A percentile compares a stretch with the other conserved stretches of the same genome.
phyloP scores from a whole-genome alignment of 768 basidiomycete species.

The Gloeophyllum trabeum region DNA sequence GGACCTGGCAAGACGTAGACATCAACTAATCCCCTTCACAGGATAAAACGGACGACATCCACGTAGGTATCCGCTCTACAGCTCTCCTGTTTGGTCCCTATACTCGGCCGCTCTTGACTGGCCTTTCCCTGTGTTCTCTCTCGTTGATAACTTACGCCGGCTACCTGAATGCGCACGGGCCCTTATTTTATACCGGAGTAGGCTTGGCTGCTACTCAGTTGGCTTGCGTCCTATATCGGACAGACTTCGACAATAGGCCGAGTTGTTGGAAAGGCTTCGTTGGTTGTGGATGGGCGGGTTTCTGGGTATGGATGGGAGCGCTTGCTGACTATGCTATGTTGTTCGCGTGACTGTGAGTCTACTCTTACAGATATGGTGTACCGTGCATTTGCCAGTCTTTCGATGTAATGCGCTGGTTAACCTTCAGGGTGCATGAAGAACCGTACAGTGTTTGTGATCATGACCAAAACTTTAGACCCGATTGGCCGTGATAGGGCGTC shows the following conservation, averaged over 20 bases:
- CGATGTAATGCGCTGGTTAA: too few relatives aligned
- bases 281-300: slow-evolving; percentile 81
- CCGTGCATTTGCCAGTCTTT: too few relatives aligned
- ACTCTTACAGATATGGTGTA: neutral
- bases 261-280: slow-evolving; percentile 91
- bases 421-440: too few relatives aligned
- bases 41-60: slow-evolving; percentile 89
- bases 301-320: slow-evolving; percentile 80
- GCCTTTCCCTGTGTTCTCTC: slow-evolving; percentile 63
- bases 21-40: slow-evolving; percentile 23
- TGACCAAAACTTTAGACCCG: too few relatives aligned
- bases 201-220: slow-evolving; percentile 68
- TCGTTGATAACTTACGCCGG: slow-evolving; percentile 73
- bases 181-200: slow-evolving; percentile 72
- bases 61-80: slow-evolving; percentile 85
- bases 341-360: neutral
- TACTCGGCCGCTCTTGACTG: slow-evolving; percentile 65
- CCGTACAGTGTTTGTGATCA: too few relatives aligned
- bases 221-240: slow-evolving; percentile 59
- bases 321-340: slow-evolving; percentile 48
- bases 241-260: slow-evolving; percentile 61
- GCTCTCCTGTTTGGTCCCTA: slow-evolving; percentile 80
- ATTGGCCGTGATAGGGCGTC: too few relatives aligned
- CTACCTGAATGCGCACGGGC: slow-evolving; percentile 63
- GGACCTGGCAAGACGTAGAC: too few relatives aligned